Conservation (phyloP, 495 filamentous ascomycete species). For the Sabuloglossum arenarium region DNA sequence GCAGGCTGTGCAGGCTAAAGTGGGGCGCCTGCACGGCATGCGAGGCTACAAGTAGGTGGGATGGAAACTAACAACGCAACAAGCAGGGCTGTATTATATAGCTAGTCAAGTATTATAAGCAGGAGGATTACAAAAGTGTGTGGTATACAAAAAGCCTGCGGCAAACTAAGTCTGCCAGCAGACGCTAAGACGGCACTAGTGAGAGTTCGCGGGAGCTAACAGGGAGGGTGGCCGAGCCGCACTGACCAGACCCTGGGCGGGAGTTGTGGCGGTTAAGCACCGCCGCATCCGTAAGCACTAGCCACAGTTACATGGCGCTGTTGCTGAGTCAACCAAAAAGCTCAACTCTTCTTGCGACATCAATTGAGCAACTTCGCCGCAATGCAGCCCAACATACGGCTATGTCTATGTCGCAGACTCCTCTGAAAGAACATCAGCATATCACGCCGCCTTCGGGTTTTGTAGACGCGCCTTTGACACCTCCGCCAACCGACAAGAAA, state of each 20-base stretch:
- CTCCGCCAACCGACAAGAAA: slow-evolving; percentile 10
- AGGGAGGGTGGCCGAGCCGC: not conserved
- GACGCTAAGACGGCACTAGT: not conserved
- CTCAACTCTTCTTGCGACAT: slow-evolving; percentile 1
- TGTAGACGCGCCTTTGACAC: slow-evolving; percentile 8
- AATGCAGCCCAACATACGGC: slow-evolving; percentile 5
- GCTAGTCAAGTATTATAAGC: not conserved
- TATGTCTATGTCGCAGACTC: slow-evolving; percentile 8
- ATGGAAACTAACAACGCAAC: not conserved
- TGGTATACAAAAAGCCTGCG: not conserved
- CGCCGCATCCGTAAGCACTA: not conserved
- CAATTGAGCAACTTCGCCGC: slow-evolving; percentile 5
- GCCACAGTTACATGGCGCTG: not conserved
- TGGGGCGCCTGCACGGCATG: too few relatives aligned
- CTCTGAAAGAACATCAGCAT: slow-evolving; percentile 3
- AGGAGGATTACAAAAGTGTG: not conserved
- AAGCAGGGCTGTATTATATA: not conserved
- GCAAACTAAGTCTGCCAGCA: not conserved
- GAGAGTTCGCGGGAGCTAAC: not conserved
- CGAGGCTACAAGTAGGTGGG: too few relatives aligned
- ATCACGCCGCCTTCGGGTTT: slow-evolving; percentile 11
- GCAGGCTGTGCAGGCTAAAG: not conserved
- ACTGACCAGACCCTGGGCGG: not conserved
- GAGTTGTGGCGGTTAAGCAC: not conserved
- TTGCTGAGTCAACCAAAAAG: not conserved